phyloP scores from a whole-genome alignment of 2,329 filamentous ascomycete genomes.

The Scopulariopsis brevicaulis region DNA sequence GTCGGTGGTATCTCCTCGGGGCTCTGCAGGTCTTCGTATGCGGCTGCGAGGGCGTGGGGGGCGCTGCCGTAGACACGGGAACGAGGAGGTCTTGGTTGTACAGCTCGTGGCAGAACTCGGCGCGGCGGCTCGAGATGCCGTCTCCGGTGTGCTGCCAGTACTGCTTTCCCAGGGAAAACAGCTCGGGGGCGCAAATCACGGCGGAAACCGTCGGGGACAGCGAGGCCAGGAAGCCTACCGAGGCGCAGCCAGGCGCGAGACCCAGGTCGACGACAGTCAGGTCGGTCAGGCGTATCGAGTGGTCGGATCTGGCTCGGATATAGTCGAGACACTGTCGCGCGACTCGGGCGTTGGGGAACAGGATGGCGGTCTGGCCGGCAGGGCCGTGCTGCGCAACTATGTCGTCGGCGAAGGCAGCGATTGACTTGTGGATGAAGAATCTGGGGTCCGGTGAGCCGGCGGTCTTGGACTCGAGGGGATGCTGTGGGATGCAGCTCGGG shows the following conservation, averaged over 20 bases:
- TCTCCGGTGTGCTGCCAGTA: conserved; percentile 98
- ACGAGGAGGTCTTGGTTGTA: conserved; percentile 55
- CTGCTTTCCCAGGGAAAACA: conserved; percentile 69
- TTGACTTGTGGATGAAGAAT: conserved; percentile 85
- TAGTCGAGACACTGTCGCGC: conserved; percentile 70
- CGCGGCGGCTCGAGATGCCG: conserved; percentile 80
- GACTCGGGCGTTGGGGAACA: conserved; percentile 64
- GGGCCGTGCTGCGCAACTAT: conserved; percentile 55
- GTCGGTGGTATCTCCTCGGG: conserved; percentile 67
- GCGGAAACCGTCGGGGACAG: conserved; percentile 52
- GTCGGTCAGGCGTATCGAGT: conserved; percentile 33
- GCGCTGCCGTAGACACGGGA: conserved; percentile 13
- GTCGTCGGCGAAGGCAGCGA: conserved; percentile 59
- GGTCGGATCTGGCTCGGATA: conserved; percentile 43
- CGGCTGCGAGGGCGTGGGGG: conserved; percentile 9
- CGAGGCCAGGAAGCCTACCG: conserved; percentile 38
- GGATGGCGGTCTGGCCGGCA: conserved; percentile 57
- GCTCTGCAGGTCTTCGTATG: conserved; percentile 47
- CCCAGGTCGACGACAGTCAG: conserved; percentile 51
- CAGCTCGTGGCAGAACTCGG: conserved; percentile 75
- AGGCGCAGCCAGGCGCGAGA: conserved; percentile 32
- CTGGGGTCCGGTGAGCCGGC: conserved; percentile 30
- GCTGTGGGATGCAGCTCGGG: neutral
- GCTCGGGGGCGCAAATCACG: conserved; percentile 57
- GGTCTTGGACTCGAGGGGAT: neutral